Base-by-base conservation (phyloP, 805 yeast genomes). In the Wickerhamiella alocasiicola region DNA sequence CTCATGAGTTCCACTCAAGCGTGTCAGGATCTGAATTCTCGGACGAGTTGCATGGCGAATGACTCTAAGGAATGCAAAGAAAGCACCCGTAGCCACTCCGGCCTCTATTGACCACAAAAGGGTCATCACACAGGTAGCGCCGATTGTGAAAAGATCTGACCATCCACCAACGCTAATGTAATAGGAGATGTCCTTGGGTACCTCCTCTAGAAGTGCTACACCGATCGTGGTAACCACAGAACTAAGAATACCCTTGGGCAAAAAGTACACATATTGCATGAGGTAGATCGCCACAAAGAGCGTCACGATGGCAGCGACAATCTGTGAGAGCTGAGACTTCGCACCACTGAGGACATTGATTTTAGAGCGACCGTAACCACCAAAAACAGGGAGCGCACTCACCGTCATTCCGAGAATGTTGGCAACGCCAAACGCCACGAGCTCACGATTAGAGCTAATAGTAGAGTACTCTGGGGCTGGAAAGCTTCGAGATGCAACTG, bases 301-400 rank as follows among this genome's bases (percentile, higher is more conserved):
- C 0, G 95, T 78, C 4, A 78, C 65, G 2, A 72, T n/a, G 0
- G 94, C 88, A 78, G 87, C 79, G 9, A 81, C 71, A 3, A 76
- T 74, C 0, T 94, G 94, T n/a, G 91, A 72, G 55, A 78, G 64
- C 9, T 87, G 87, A 0, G 95, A 81, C 48, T 73, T 74, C 0
- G 93, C 97, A 4, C 95, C 95, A 11, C 85, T 75, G 39, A 84
- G 64, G 1, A 87, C 80, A 61, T 88, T 88, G 44, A 88, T 77
- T 53, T 81, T 85, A 13, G 94, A 80, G 52, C 97, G 70, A 2
- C 95, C 97, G 55, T 87, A 88, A 0, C 97, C 97, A 7, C 97
- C 98, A 66, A 87, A 87, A 0, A 94, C 74, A 0, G 98, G 96
- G 12, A 88, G 63, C 0, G 85, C 80, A 24, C 71, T 63, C 41